A percentile compares a stretch with the other conserved stretches of the same genome.
Evolutionary conservation across 257 asterid genomes (phyloP).

Genomic region (Solanum verrucosum): DNA sequence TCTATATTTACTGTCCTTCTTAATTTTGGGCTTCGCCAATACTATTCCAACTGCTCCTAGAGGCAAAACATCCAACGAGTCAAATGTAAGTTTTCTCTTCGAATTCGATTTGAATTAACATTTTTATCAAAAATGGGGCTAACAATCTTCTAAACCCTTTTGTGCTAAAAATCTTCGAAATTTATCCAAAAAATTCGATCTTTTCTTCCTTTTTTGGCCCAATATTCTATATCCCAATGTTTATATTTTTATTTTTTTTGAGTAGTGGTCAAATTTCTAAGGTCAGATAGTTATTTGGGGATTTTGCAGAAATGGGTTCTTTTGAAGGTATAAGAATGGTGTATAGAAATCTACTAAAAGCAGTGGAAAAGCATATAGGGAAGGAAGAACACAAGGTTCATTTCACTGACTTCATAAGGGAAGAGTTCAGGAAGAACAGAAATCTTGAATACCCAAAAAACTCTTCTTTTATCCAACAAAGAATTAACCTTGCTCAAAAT

Average conservation of each 20-base stretch:
- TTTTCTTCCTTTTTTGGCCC: background rate
- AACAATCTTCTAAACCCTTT: background rate
- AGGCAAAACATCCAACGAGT: background rate
- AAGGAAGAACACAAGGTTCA: constrained; percentile 51
- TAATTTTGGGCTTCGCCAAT: background rate
- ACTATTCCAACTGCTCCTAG: background rate
- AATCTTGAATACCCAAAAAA: constrained; percentile 2
- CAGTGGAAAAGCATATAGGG: constrained; percentile 60
- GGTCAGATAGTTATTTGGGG: background rate
- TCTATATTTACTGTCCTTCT: background rate
- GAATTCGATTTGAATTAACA: background rate
- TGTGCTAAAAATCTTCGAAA: background rate
- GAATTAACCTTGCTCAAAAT: constrained; percentile 57
- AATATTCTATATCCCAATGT: background rate
- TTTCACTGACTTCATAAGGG: constrained; percentile 56
- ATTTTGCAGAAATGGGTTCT: background rate
- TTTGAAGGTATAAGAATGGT: constrained; percentile 6
- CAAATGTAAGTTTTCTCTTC: background rate
- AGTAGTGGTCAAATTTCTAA: background rate
- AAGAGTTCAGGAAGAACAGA: constrained; percentile 40
- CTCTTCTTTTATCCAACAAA: constrained; percentile 19
- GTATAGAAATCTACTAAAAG: constrained; percentile 61
- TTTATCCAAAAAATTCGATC: background rate
- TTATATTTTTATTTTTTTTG: background rate
- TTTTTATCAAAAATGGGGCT: background rate